A percentile compares a stretch with the other conserved stretches of the same genome.
Evolutionary conservation across 805 yeast species (phyloP).

Genomic region (Nakazawaea populi): DNA sequence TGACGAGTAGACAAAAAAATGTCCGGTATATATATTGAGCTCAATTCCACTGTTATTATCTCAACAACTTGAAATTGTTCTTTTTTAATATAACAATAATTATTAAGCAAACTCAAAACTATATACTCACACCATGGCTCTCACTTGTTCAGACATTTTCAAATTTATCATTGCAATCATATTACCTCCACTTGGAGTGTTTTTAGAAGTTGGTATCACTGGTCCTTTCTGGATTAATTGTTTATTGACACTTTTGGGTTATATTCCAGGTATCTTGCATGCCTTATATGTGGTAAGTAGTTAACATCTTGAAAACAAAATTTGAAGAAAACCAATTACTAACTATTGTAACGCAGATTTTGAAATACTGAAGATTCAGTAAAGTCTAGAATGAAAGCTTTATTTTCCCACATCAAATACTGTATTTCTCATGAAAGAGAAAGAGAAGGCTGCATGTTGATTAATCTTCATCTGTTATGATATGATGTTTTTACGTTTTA

Average conservation of each 20-base stretch:
- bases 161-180: slow-evolving; percentile 42
- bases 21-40: no score
- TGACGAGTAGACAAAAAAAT: no score
- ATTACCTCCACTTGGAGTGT: slow-evolving; percentile 55
- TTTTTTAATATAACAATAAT: no score
- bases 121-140: slow-evolving; percentile 27
- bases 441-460: neutral
- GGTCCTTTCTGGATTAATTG: slow-evolving; percentile 43
- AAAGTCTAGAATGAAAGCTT: neutral
- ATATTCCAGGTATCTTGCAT: slow-evolving; percentile 69
- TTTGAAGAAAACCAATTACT: no score
- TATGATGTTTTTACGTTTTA: no score
- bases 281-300: slow-evolving; percentile 42
- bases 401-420: neutral
- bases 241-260: slow-evolving; percentile 64
- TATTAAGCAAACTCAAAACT: neutral
- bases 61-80: no score
- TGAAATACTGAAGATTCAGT: neutral
- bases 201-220: slow-evolving; percentile 44
- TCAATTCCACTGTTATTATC: no score
- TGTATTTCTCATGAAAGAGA: no score
- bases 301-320: neutral
- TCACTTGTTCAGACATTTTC: slow-evolving; percentile 42
- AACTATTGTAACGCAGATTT: neutral
- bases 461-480: no score